Percentiles rank a stretch among this genome's conserved stretches.
phyloP scores from a whole-genome alignment of 2,329 filamentous ascomycete species.

The Monosporascus sp. region DNA sequence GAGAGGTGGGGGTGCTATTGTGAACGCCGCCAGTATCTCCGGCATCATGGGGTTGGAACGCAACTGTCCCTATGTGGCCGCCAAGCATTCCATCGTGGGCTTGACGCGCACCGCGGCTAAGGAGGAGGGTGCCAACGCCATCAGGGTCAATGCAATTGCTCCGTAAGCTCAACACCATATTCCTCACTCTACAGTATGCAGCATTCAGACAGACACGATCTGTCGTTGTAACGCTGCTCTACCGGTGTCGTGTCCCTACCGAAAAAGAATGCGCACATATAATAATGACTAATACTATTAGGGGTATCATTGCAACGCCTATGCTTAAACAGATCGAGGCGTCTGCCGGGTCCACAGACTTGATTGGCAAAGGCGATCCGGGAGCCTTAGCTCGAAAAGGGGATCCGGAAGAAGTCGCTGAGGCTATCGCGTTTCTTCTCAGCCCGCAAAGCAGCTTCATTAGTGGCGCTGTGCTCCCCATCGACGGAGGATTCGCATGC shows the following conservation, averaged over 20 bases:
- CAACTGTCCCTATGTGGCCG: slow-evolving; percentile 12
- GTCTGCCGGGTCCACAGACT: neutral
- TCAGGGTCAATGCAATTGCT: slow-evolving; percentile 5
- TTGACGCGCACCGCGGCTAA: slow-evolving; percentile 8
- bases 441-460: slow-evolving; percentile 3
- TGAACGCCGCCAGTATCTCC: slow-evolving; percentile 36
- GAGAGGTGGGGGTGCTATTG: slow-evolving; percentile 32
- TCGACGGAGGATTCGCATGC: slow-evolving; percentile 1
- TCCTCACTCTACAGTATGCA: neutral
- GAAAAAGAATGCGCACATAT: no score
- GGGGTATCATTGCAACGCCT: no score
- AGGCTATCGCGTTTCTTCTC: slow-evolving; percentile 2
- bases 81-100: slow-evolving; percentile 9
- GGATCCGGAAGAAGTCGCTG: slow-evolving; percentile 4
- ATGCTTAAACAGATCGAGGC: no score
- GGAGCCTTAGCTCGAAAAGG: slow-evolving; percentile 4
- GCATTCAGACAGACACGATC: no score
- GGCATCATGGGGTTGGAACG: slow-evolving; percentile 27
- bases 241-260: no score
- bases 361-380: slow-evolving; percentile 1
- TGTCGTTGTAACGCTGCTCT: no score
- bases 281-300: no score
- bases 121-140: slow-evolving; percentile 6
- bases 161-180: slow-evolving; percentile 1
- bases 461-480: neutral